Evolutionary conservation across 257 asterid species (phyloP), one percentile per base, ranked within the genome.

Genomic region (Nicotiana paniculata): DNA sequence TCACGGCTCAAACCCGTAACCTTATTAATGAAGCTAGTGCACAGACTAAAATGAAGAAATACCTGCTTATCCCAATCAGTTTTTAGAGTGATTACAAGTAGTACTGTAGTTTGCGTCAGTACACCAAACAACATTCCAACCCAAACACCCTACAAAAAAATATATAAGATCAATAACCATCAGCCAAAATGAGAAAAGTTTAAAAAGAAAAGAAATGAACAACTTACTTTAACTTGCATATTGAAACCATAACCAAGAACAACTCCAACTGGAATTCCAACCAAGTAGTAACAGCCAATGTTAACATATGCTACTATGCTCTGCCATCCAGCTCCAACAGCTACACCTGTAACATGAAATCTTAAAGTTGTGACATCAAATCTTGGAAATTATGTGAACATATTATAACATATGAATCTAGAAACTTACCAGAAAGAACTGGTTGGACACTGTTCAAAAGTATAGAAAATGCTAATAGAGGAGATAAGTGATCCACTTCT

Each of bases 31-130:
- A 55, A 57, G 63, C 10, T 57, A 16, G 0, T 57, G 1, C 63
- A 57, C 63, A 57, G 2, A 6, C 21, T 18, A 53, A 28, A 16
- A 46, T 13, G 70, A 46, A 75, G 16, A 74, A 39, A 59, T 81
- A 90, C 94, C 97, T 90, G 92, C 55, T 84, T 84, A 13, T 92
- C 92, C 97, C 97, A 92, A 33, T 92, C 93, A 4, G 92, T 92
- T 85, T 70, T 87, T 28, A 46, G 57, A 59, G 97, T 88, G 77
- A 90, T 84, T 64, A 87, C 64, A 54, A 86, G 2, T 13, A 92
- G 88, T 46, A 88, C 82, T 37, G 88, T 79, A 0, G 97, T 89
- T 62, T 92, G 97, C 24, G 88, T 57, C 58, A 92, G 58, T 9
- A 88, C 85, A 21, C 94, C 96, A 21, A 89, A 2, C 55, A 92